phyloP scores from a whole-genome alignment of 2,329 filamentous ascomycete genomes.

The Mollisiaceae sp. region DNA sequence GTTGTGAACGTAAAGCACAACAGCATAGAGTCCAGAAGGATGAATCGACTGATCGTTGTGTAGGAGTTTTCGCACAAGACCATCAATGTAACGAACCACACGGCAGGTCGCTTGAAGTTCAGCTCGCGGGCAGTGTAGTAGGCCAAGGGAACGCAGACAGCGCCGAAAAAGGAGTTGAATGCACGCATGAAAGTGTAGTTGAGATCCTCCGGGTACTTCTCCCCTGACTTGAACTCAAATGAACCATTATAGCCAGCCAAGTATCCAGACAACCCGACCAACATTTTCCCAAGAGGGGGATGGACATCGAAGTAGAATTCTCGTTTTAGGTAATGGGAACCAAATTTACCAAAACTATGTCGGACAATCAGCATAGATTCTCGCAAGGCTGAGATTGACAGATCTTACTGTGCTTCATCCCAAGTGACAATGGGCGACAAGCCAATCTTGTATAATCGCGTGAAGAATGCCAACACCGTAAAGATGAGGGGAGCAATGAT shows the following conservation, averaged over 20 bases:
- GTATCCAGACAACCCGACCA: constrained; percentile 94
- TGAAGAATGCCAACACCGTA: constrained; percentile 67
- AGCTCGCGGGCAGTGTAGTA: constrained; percentile 95
- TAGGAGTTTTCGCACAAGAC: constrained; percentile 99
- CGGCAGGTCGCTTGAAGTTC: constrained; percentile 81
- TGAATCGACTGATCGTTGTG: constrained; percentile 97
- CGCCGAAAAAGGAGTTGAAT: constrained; percentile 96
- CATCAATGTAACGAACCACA: constrained; percentile 96
- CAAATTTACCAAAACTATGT: constrained; percentile 89
- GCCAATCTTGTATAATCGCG: constrained; percentile 72
- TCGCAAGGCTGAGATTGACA: constrained; percentile 43
- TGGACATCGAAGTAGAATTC: constrained; percentile 99
- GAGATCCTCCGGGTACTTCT: constrained; percentile 89
- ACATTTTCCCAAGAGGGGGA: constrained; percentile 96
- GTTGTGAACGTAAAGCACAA: constrained; percentile 99
- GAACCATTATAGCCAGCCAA: constrained; percentile 98
- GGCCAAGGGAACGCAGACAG: constrained; percentile 87
- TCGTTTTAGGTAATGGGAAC: constrained; percentile 97
- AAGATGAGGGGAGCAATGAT: constrained; percentile 66
- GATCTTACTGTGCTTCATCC: constrained; percentile 74
- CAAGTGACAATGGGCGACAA: constrained; percentile 75
- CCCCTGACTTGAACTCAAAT: constrained; percentile 99
- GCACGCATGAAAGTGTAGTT: constrained; percentile 99
- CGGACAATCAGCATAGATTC: constrained; percentile 28
- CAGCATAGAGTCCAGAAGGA: constrained; percentile 97